Evolutionary conservation across 495 filamentous ascomycete species (phyloP).

Genomic region (Trichoderma parareesei): DNA sequence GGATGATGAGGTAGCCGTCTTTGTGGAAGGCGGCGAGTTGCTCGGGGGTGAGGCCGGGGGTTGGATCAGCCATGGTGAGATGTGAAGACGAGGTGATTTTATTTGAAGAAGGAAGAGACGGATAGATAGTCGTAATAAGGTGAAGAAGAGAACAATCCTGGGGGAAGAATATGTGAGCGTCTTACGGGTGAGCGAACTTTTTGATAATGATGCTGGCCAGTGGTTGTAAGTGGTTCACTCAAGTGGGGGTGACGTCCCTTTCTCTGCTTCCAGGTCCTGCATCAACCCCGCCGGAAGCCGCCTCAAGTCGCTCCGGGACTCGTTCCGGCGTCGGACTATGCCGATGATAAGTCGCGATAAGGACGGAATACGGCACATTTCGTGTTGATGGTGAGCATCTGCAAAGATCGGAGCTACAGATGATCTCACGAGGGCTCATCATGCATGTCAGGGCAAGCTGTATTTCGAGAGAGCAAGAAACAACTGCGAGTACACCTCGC

Average conservation of each 20-base stretch:
- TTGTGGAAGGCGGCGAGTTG: slow-evolving; percentile 66
- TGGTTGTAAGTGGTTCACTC: neutral
- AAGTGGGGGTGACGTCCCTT: neutral
- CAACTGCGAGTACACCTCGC: no score
- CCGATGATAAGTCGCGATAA: neutral
- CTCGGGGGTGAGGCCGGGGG: slow-evolving; percentile 54
- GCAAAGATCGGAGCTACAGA: neutral
- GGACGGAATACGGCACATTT: neutral
- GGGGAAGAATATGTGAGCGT: neutral
- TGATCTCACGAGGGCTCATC: no score
- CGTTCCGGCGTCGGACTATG: neutral
- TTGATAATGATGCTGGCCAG: neutral
- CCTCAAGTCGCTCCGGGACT: neutral
- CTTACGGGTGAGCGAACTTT: neutral
- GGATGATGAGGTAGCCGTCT: slow-evolving; percentile 88
- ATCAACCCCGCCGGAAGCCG: slow-evolving; percentile 7
- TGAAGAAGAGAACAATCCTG: neutral
- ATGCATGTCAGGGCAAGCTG: no score
- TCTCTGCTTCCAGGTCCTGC: neutral
- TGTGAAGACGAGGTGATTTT: neutral
- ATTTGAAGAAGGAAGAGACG: neutral
- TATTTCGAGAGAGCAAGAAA: no score
- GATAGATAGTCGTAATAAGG: neutral
- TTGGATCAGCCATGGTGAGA: slow-evolving; percentile 13
- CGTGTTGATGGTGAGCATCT: neutral